phyloP scores from a whole-genome alignment of 257 asterid genomes.

The Nicotiana sylvestris region DNA sequence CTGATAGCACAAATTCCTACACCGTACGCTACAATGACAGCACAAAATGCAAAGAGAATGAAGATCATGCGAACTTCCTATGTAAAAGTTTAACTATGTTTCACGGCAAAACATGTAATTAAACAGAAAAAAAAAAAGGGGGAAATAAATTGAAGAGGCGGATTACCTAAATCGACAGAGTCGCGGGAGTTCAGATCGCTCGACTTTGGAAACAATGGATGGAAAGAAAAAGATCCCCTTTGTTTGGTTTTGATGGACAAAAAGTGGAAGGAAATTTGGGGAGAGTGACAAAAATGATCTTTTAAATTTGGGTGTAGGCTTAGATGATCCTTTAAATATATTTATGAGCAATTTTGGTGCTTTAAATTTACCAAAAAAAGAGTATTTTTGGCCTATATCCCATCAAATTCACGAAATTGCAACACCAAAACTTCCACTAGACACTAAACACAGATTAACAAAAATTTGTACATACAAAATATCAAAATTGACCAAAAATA shows the following conservation, averaged over 20 bases:
- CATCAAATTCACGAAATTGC: too few relatives aligned
- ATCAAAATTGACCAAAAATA: too few relatives aligned
- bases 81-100: too few relatives aligned
- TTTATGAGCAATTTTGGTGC: too few relatives aligned
- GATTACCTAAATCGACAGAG: background rate
- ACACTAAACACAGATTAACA: too few relatives aligned
- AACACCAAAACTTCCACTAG: too few relatives aligned
- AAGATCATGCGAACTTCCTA: too few relatives aligned
- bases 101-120: too few relatives aligned
- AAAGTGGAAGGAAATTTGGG: background rate
- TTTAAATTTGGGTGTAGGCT: background rate
- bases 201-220: background rate
- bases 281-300: background rate
- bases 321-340: background rate
- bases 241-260: background rate
- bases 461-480: too few relatives aligned
- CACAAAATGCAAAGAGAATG: too few relatives aligned
- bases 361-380: too few relatives aligned
- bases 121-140: background rate
- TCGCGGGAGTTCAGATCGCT: background rate
- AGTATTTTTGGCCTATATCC: too few relatives aligned
- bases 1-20: background rate
- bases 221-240: background rate
- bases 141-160: background rate
- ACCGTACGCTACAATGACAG: background rate